phyloP scores from a whole-genome alignment of 805 yeast species.

The Metschnikowia dekortorum region DNA sequence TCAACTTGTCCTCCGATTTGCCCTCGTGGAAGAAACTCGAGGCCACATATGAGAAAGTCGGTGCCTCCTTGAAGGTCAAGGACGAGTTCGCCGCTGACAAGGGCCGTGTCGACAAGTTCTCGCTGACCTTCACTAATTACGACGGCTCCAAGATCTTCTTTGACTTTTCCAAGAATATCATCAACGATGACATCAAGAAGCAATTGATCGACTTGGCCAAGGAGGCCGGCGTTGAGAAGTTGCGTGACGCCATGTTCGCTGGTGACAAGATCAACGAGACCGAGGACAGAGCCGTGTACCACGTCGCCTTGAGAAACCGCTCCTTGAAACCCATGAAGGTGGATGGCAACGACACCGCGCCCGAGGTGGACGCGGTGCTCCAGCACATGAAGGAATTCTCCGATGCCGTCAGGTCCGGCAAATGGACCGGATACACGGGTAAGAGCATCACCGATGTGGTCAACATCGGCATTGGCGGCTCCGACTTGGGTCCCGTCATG shows the following conservation, averaged over 20 bases:
- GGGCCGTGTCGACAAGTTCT: slow-evolving; percentile 67
- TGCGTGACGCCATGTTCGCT: slow-evolving; percentile 86
- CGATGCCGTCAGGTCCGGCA: slow-evolving; percentile 83
- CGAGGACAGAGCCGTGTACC: slow-evolving; percentile 95
- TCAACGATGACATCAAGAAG: slow-evolving; percentile 75
- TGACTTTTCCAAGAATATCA: slow-evolving; percentile 92
- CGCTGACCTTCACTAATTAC: slow-evolving; percentile 74
- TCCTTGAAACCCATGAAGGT: slow-evolving; percentile 78
- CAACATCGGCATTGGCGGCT: slow-evolving; percentile 98
- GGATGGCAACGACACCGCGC: slow-evolving; percentile 84
- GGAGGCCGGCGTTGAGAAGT: slow-evolving; percentile 80
- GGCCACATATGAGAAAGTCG: slow-evolving; percentile 60
- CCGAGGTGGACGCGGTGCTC: slow-evolving; percentile 87
- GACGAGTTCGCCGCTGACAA: slow-evolving; percentile 76
- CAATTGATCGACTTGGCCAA: slow-evolving; percentile 74
- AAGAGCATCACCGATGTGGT: slow-evolving; percentile 89
- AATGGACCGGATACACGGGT: slow-evolving; percentile 96
- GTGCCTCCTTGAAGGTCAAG: slow-evolving; percentile 67
- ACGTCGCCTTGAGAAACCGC: slow-evolving; percentile 94
- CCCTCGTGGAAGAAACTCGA: slow-evolving; percentile 84
- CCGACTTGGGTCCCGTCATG: slow-evolving; percentile 99
- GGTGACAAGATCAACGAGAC: slow-evolving; percentile 95
- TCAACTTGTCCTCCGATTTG: slow-evolving; percentile 64
- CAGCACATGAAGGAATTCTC: slow-evolving; percentile 97
- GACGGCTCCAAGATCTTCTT: slow-evolving; percentile 88